These are phyloP conservation scores for Penicillium sp. DNA, from an alignment of 2,329 filamentous ascomycete genomes.

Conservation along the genomic window DNA sequence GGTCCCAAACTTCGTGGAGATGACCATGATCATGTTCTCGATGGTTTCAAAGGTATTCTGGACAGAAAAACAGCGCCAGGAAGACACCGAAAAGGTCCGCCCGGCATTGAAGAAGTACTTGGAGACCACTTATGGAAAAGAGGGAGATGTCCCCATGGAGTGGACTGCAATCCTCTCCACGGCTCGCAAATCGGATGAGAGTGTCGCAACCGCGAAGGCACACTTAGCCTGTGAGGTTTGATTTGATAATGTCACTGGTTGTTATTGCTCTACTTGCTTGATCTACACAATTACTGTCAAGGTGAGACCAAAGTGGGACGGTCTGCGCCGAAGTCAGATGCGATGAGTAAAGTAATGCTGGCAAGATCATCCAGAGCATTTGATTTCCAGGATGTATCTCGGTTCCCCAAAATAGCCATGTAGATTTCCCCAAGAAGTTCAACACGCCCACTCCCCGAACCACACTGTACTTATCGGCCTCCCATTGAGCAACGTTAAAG, in stretches of 20 bases:
- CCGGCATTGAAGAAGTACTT: conserved; percentile 28
- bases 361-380: conserved; percentile 30
- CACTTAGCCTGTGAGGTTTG: not conserved
- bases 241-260: not conserved
- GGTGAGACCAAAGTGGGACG: not conserved
- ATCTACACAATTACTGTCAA: not conserved
- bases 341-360: not conserved
- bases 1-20: conserved; percentile 24
- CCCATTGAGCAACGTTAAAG: conserved; percentile 30
- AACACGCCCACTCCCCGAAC: conserved; percentile 27
- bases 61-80: conserved; percentile 31
- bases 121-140: conserved; percentile 26
- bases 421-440: conserved; percentile 29
- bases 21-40: conserved; percentile 25
- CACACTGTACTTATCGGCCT: conserved; percentile 27
- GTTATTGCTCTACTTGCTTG: not conserved
- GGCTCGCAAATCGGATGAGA: conserved; percentile 29
- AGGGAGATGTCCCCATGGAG: conserved; percentile 26
- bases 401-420: conserved; percentile 26
- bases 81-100: conserved; percentile 21
- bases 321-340: not conserved
- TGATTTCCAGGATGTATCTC: conserved; percentile 29
- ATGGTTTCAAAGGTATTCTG: conserved; percentile 31
- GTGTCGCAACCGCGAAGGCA: not conserved
- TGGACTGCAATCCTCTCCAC: conserved; percentile 35